Conservation (phyloP, 2,329 filamentous ascomycete species). For the Cordyceps farinosa region DNA sequence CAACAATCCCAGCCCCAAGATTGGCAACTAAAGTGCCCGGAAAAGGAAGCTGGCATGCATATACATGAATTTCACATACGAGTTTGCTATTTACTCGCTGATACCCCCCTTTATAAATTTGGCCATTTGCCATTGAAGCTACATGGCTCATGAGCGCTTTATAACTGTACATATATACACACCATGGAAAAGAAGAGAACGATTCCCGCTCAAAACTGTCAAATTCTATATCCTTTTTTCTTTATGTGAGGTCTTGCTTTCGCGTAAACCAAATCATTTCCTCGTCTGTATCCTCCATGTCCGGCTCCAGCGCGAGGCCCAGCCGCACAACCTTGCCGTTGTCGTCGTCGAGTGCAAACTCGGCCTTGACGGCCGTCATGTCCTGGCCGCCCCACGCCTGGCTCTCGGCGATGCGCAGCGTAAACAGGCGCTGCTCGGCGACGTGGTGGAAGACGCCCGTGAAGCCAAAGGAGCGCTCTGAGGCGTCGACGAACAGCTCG, state of each 20-base stretch:
- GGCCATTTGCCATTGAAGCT: not conserved
- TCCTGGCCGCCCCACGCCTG: slow-evolving; percentile 20
- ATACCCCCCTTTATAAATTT: not conserved
- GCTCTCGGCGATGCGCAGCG: slow-evolving; percentile 19
- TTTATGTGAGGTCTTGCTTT: not conserved
- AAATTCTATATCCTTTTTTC: not conserved
- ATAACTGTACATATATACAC: not conserved
- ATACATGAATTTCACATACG: not conserved
- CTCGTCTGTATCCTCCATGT: slow-evolving; percentile 5
- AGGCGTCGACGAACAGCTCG: slow-evolving; percentile 26
- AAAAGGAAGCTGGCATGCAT: not conserved
- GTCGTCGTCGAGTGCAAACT: slow-evolving; percentile 24
- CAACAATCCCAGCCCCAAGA: slow-evolving; percentile 27
- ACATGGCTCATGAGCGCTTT: not conserved
- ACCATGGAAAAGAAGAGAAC: not conserved
- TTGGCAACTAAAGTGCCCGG: slow-evolving; percentile 12
- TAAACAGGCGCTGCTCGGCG: slow-evolving; percentile 20
- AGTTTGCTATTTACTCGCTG: not conserved
- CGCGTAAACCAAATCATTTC: slow-evolving; percentile 25
- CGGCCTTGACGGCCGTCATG: slow-evolving; percentile 5
- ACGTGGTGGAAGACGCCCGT: slow-evolving; percentile 24
- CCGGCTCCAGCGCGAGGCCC: slow-evolving; percentile 23
- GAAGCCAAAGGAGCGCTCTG: slow-evolving; percentile 28
- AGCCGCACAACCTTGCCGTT: slow-evolving; percentile 18
- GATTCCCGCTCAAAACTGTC: not conserved